These are phyloP conservation scores for Crithidia thermophila DNA, from an alignment of 208 protist genomes.

Conservation along the genomic window DNA sequence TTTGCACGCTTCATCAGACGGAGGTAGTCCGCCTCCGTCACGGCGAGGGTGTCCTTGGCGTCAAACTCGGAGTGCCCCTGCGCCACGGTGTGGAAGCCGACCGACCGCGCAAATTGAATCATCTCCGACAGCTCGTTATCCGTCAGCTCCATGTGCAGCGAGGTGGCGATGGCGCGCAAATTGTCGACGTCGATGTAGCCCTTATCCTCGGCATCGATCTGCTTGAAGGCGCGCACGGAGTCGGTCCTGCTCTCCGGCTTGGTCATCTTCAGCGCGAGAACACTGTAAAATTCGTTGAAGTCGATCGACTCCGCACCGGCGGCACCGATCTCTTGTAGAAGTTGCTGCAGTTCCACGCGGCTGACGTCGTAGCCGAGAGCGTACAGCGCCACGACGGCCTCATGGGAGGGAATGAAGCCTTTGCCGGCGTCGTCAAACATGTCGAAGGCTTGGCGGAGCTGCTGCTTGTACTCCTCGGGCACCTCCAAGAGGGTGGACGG, in stretches of 20 bases:
- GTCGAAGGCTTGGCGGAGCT: slow-evolving; percentile 96
- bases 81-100: slow-evolving; percentile 24
- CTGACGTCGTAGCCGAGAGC: slow-evolving; percentile 95
- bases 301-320: slow-evolving; percentile 73
- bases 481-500: slow-evolving; percentile 55
- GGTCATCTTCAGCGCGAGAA: slow-evolving; percentile 85
- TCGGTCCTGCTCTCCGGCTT: slow-evolving; percentile 82
- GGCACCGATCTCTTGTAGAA: slow-evolving; percentile 77
- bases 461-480: slow-evolving; percentile 77
- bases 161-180: slow-evolving; percentile 91
- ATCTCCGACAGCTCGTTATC: slow-evolving; percentile 98
- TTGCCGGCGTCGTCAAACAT: slow-evolving; percentile 95
- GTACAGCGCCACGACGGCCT: slow-evolving; percentile 93
- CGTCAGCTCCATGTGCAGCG: slow-evolving; percentile 93
- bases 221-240: slow-evolving; percentile 91
- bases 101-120: slow-evolving; percentile 94
- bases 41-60: slow-evolving; percentile 58
- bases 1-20: slow-evolving; percentile 97
- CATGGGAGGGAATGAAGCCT: slow-evolving; percentile 83
- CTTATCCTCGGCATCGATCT: slow-evolving; percentile 93
- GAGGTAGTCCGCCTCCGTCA: slow-evolving; percentile 96
- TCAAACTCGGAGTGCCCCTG: slow-evolving; percentile 57
- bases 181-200: slow-evolving; percentile 96
- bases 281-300: slow-evolving; percentile 92
- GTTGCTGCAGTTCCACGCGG: slow-evolving; percentile 83